phyloP scores from a whole-genome alignment of 345 rosid species.

The Camelina neglecta region DNA sequence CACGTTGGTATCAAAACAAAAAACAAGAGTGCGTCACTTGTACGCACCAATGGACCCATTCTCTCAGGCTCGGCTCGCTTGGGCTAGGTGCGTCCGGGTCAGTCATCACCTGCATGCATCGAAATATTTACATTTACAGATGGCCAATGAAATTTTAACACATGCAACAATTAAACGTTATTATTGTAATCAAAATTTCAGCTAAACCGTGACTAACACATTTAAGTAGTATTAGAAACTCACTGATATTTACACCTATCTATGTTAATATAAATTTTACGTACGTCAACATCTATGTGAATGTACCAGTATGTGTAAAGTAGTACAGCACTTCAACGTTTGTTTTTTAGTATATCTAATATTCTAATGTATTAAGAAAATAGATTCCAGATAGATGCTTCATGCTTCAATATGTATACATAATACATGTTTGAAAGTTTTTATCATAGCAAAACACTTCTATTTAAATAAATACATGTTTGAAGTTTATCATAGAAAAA shows the following conservation, averaged over 20 bases:
- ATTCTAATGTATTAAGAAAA: background rate
- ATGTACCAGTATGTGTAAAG: background rate
- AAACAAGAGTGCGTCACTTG: background rate
- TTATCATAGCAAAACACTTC: no score
- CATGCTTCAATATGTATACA: background rate
- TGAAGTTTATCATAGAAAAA: background rate
- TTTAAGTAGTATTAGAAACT: background rate
- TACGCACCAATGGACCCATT: conserved; percentile 87
- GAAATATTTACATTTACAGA: background rate
- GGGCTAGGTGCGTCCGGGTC: conserved; percentile 98
- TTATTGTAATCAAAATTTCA: conserved; percentile 4
- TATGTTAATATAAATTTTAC: background rate
- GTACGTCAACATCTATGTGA: conserved; percentile 18
- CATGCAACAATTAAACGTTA: conserved; percentile 1
- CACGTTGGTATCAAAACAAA: background rate
- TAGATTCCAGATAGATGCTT: background rate
- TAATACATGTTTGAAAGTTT: background rate
- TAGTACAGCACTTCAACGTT: background rate
- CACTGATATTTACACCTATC: background rate
- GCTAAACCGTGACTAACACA: conserved; percentile 5
- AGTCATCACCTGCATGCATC: conserved; percentile 72
- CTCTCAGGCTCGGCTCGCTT: conserved; percentile 85
- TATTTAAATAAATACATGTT: background rate
- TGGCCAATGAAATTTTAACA: background rate
- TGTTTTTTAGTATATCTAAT: background rate